phyloP scores from a whole-genome alignment of 805 yeast genomes.

The Wickerhamomyces ciferrii region DNA sequence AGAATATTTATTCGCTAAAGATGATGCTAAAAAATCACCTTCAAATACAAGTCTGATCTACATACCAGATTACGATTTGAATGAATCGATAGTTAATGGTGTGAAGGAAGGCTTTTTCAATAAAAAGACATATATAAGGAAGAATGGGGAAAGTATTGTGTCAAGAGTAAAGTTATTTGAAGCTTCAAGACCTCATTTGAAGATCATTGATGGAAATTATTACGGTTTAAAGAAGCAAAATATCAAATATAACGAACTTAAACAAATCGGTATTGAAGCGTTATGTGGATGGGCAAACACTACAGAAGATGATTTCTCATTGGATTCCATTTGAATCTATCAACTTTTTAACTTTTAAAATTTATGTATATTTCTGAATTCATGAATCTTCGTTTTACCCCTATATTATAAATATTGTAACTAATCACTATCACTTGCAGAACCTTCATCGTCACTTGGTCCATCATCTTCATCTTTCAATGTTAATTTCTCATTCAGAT shows the following conservation, averaged over 20 bases:
- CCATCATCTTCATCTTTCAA: constrained; percentile 25
- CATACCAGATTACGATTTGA: constrained; percentile 12
- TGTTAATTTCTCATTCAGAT: constrained; percentile 8
- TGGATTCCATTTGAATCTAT: neutral
- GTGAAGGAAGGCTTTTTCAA: constrained; percentile 52
- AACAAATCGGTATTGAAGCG: constrained; percentile 23
- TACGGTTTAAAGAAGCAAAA: constrained; percentile 24
- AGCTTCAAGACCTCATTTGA: constrained; percentile 12
- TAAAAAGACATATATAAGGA: constrained; percentile 38
- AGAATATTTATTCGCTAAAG: constrained; percentile 1
- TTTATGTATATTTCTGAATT: no score
- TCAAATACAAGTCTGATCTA: constrained; percentile 23
- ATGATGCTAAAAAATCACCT: constrained; percentile 8
- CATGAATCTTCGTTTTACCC: neutral
- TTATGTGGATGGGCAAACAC: constrained; percentile 45
- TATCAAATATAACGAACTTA: constrained; percentile 23
- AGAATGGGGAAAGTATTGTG: constrained; percentile 36
- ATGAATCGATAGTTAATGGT: constrained; percentile 45
- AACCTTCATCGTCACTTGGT: constrained; percentile 27
- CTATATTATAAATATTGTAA: no score
- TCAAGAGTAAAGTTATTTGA: constrained; percentile 24
- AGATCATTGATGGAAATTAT: constrained; percentile 17
- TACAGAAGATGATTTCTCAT: constrained; percentile 29
- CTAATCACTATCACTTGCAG: neutral
- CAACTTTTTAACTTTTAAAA: neutral